Evolutionary conservation across 129 eudicot genomes (phyloP).

Genomic region (Solidago caesia): DNA sequence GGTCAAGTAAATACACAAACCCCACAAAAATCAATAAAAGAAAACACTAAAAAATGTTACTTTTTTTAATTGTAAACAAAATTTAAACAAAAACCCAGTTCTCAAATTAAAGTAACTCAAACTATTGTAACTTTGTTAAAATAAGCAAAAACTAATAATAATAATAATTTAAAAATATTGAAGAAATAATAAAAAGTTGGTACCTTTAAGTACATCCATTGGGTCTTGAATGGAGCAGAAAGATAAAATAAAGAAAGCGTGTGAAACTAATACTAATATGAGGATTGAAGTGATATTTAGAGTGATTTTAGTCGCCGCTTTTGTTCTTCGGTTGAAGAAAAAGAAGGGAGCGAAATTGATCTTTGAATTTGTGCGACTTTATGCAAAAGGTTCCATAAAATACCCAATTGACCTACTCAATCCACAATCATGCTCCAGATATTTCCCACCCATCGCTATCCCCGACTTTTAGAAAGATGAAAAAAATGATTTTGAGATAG

Average conservation of each 20-base stretch:
- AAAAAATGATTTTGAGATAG: no score
- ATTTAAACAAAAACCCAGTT: slow-evolving; percentile 7
- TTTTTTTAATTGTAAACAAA: slow-evolving; percentile 2
- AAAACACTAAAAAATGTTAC: no score
- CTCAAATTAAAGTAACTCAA: not conserved
- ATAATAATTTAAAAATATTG: not conserved
- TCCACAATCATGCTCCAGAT: slow-evolving; percentile 77
- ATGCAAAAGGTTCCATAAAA: slow-evolving; percentile 67
- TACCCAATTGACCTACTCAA: slow-evolving; percentile 75
- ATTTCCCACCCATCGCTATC: slow-evolving; percentile 77
- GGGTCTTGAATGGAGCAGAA: not conserved
- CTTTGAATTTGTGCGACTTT: not conserved
- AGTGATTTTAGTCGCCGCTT: slow-evolving; percentile 1
- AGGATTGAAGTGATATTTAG: not conserved
- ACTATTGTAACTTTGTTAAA: not conserved
- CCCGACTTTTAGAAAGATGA: slow-evolving; percentile 98
- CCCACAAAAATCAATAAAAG: no score
- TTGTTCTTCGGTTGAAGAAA: not conserved
- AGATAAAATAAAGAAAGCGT: not conserved
- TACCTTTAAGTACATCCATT: slow-evolving; percentile 25
- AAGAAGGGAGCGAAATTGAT: slow-evolving; percentile 8
- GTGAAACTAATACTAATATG: not conserved
- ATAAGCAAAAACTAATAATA: not conserved
- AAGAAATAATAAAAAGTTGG: not conserved
- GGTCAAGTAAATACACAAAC: no score